Evolutionary conservation across 2,329 filamentous ascomycete species (phyloP), one percentile per base, ranked within the genome.

Genomic region (Boeremia exigua): DNA sequence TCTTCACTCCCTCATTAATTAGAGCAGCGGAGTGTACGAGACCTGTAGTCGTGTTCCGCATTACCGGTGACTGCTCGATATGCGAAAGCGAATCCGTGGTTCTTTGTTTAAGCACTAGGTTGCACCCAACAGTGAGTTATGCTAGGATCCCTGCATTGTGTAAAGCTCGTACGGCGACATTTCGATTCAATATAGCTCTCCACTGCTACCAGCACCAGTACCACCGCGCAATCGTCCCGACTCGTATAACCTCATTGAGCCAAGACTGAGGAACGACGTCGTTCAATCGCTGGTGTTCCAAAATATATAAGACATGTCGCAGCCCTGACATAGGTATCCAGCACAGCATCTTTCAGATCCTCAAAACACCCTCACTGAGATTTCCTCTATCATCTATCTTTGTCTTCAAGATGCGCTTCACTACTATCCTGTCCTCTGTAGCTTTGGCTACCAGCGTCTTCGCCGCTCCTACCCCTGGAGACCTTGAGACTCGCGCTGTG

Each of bases 401-500:
- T 23, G 19, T 23, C 19, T 23, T 23, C 39, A 37, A 43, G 15
- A 44, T 50, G 48, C 48, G 37, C 15, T 50, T 50, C 38, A 12
- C 39, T n/a, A 28, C 39, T 1, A 32, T 50, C 5, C 2, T 50
- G 2, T 50, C 30, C 9, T 19, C 32, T 15, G 11, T 50, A 4
- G 39, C 48, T 30, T 10, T 44, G 39, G 39, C 39, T 12, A 28
- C 32, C 7, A 23, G 39, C 11, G 32, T 15, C 25, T 17, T 50
- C 2, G 48, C 39, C n/a, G 39, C 32, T 25, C 48, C 48, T 28
- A 50, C 39, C 11, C 47, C 47, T 15, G 19, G 38, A 8, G 32
- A 28, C 11, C 39, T 50, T 25, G 32, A 43, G 11, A 23, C 32
- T 28, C 77, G 80, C 42, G 79, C 68, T 11, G 73, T 73, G 19